Evolutionary conservation across 2,329 filamentous ascomycete species (phyloP).

Genomic region (Ceratocystis papillata): DNA sequence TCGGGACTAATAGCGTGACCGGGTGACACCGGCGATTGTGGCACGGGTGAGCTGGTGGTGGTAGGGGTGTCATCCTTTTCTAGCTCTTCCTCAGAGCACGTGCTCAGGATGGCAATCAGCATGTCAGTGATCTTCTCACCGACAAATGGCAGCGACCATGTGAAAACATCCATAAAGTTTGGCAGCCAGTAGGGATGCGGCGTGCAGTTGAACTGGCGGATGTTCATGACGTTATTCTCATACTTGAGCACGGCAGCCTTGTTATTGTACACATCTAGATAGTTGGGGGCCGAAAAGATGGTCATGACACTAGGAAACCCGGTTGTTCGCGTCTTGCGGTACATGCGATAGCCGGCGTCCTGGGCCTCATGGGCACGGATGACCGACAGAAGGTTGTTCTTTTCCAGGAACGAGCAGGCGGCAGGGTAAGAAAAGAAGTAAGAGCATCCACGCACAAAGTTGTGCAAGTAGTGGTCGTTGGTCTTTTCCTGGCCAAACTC

Average conservation of each 20-base stretch:
- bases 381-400: constrained; percentile 94
- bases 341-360: constrained; percentile 98
- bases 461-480: constrained; percentile 94
- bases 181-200: constrained; percentile 98
- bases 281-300: constrained; percentile 98
- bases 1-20: not conserved
- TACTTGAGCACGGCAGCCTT: constrained; percentile 98
- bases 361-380: constrained; percentile 97
- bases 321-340: constrained; percentile 93
- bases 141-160: constrained; percentile 98
- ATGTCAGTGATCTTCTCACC: constrained; percentile 99
- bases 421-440: constrained; percentile 99
- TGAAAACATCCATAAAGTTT: constrained; percentile 99
- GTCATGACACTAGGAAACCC: constrained; percentile 99
- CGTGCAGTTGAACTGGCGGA: constrained; percentile 98
- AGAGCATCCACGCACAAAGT: constrained; percentile 94
- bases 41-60: constrained; percentile 44
- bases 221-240: constrained; percentile 99
- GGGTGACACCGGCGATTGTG: constrained; percentile 56
- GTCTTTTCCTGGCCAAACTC: constrained; percentile 99
- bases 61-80: constrained; percentile 67
- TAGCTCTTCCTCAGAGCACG: constrained; percentile 96
- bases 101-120: constrained; percentile 96
- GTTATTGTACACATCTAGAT: constrained; percentile 99
- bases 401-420: constrained; percentile 93